Percentiles rank a stretch among this genome's conserved stretches.
Evolutionary conservation across 768 basidiomycete genomes (phyloP).

Genomic region (Leccinum uliginosum): DNA sequence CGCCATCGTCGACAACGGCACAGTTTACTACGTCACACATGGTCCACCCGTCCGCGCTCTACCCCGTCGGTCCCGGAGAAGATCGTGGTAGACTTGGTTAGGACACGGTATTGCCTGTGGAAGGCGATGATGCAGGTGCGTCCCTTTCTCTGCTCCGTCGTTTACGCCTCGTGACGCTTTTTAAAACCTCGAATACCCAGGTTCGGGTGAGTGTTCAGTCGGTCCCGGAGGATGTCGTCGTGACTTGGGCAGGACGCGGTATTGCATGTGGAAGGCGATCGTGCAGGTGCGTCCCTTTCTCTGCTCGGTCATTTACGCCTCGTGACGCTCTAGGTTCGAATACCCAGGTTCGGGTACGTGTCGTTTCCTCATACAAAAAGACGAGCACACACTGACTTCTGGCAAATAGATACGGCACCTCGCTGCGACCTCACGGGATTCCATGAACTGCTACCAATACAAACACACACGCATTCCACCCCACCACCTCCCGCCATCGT

Average conservation of each 20-base stretch:
- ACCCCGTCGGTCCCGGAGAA: too few species aligned
- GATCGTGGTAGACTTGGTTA: too few species aligned
- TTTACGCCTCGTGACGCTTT: too few species aligned
- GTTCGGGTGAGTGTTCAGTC: too few species aligned
- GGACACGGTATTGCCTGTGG: too few species aligned
- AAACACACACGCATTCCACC: conserved; percentile 69
- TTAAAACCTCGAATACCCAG: too few species aligned
- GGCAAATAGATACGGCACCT: conserved; percentile 59
- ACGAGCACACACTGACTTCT: background rate
- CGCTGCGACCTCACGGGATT: conserved; percentile 71
- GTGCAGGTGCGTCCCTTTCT: conserved; percentile 48
- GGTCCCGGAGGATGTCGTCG: conserved; percentile 66
- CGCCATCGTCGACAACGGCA: conserved; percentile 35
- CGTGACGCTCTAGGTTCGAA: conserved; percentile 52
- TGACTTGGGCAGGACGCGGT: conserved; percentile 71
- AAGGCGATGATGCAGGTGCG: too few species aligned
- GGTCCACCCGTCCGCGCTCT: conserved; percentile 39
- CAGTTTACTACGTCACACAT: conserved; percentile 17
- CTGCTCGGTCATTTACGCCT: background rate
- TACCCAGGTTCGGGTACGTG: conserved; percentile 76
- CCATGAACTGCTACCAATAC: conserved; percentile 53
- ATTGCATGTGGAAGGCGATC: conserved; percentile 91
- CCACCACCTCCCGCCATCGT: conserved; percentile 43
- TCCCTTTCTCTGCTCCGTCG: too few species aligned
- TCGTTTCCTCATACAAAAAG: background rate